Base-by-base conservation (phyloP, 306 rosid species). In the Psophocarpus tetragonolobus region DNA sequence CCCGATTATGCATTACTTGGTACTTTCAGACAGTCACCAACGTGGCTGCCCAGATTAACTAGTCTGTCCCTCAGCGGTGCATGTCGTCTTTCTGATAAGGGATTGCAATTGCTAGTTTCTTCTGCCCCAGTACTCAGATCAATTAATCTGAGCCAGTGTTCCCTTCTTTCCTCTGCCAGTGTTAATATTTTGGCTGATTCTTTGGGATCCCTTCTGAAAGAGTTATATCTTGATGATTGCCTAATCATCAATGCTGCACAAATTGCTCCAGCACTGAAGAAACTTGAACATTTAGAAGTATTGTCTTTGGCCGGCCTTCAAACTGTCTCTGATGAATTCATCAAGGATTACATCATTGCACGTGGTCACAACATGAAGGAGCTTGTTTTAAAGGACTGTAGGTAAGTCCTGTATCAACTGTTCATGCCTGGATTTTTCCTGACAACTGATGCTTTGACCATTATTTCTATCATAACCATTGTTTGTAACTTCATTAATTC, bases 11-110 rank as follows among this genome's bases (percentile, higher is more conserved):
- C 86, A 20, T 6, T 94, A 61, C 60, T 4, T 45, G 77, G 70
- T 75, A 80, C 93, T 15, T 78, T 91, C 58, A 90, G 84, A 15
- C 75, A 11, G 77, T 81, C 93, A 20, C 67, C 90, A 35, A 80
- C 68, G 61, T 80, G 81, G 74, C 67, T 95, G 78, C 85, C 90
- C 27, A 83, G 79, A 30, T 82, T 95, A 60, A 77, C 39, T 71
- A 87, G 79, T 47, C 81, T 95, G 62, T 92, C 99, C 60, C 68
- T 95, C 61, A 80, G 84, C 73, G 98, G 99, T 57, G 97, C 99
- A 11, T 91, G 96, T 27, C 88, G 97, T 73, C 97, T 92, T 63
- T 80, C 94, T 14, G 92, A 95, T 62, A 66, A 17, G 51, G 97
- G 97, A 24, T 77, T 95, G 15, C 23, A 38, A 6, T 39, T 51